Evolutionary conservation across 352 stramenopile species (phyloP).

Genomic region (Phytophthora megakarya): DNA sequence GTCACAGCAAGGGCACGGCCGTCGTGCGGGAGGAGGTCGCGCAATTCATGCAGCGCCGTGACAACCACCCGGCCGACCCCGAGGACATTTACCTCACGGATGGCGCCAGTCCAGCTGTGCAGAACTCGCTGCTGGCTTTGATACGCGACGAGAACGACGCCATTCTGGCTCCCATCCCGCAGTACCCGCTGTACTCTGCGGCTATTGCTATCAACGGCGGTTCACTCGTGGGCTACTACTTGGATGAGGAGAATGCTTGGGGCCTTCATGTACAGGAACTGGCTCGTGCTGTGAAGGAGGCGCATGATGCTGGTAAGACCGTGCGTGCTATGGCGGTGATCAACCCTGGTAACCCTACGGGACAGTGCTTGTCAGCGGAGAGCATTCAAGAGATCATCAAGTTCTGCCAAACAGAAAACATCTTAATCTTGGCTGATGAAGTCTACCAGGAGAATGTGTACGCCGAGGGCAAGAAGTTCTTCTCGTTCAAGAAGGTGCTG

Average conservation of each 20-base stretch:
- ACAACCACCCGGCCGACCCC: slow-evolving; percentile 90
- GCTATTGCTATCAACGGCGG: slow-evolving; percentile 96
- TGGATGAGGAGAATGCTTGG: slow-evolving; percentile 97
- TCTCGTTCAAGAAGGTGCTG: slow-evolving; percentile 95
- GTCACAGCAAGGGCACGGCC: slow-evolving; percentile 90
- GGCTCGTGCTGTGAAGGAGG: slow-evolving; percentile 87
- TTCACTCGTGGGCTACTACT: slow-evolving; percentile 95
- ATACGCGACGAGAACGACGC: slow-evolving; percentile 88
- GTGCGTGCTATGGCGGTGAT: slow-evolving; percentile 97
- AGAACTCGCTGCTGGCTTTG: slow-evolving; percentile 91
- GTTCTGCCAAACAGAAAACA: slow-evolving; percentile 94
- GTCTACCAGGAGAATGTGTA: slow-evolving; percentile 99
- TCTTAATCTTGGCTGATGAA: slow-evolving; percentile 98
- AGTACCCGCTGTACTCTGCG: slow-evolving; percentile 99
- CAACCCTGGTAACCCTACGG: slow-evolving; percentile 99
- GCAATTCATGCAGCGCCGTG: slow-evolving; percentile 86
- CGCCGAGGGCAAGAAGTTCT: slow-evolving; percentile 90
- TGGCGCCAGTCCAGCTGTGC: slow-evolving; percentile 95
- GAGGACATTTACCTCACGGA: slow-evolving; percentile 98
- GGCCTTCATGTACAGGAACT: slow-evolving; percentile 89
- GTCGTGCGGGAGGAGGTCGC: slow-evolving; percentile 91
- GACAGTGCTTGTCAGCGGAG: slow-evolving; percentile 81
- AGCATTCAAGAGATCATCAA: slow-evolving; percentile 96
- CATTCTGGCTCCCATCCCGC: slow-evolving; percentile 97
- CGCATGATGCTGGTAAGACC: slow-evolving; percentile 88